Base-by-base conservation (phyloP, 495 filamentous ascomycete species). In the Annulohypoxylon moriforme region DNA sequence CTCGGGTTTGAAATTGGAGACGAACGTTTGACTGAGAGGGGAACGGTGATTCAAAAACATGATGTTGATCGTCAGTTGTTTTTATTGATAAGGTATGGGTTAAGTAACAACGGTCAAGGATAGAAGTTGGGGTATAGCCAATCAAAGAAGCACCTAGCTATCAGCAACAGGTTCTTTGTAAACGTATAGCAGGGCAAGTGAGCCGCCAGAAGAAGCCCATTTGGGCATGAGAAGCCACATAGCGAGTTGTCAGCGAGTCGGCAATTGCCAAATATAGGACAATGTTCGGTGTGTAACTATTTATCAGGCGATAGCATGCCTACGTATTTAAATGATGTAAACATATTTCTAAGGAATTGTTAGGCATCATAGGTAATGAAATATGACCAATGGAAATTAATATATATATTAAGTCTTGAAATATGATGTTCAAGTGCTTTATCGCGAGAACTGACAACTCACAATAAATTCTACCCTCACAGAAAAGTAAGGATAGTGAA, bases 21-120 rank as follows among this genome's bases (percentile, higher is more conserved):
- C 44, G 18, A 29, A 2, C 20, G 42, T 16, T 31, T 4, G 46
- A 55, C 44, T 53, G 36, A 33, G 29, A 57, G 64, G 33, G 29
- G 33, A 57, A 57, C 22, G 11, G 50, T 10, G 1, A 3, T 31
- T 42, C 0, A 57, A 11, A 25, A 22, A 36, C 47, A 66, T 67
- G 68, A 66, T 71, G 24, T 16, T 66, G 56, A 71, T 61, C 49
- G 62, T 34, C 34, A 27, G 68, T 29, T 61, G 64, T 71, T 55
- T 62, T 29, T 24, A 13, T 44, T 60, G 67, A 69, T 69, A 69
- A 69, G 38, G 14, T 36, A 16, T 5, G n/a, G 31, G n/a, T 24
- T 68, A 44, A 36, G 60, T 69, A 34, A 47, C 59, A 52, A 62
- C 31, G 38, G 40, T 62, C 25, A 38, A 53, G 38, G 33, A 49